Evolutionary conservation across 257 asterid genomes (phyloP).

Genomic region (Nicotiana otophora): DNA sequence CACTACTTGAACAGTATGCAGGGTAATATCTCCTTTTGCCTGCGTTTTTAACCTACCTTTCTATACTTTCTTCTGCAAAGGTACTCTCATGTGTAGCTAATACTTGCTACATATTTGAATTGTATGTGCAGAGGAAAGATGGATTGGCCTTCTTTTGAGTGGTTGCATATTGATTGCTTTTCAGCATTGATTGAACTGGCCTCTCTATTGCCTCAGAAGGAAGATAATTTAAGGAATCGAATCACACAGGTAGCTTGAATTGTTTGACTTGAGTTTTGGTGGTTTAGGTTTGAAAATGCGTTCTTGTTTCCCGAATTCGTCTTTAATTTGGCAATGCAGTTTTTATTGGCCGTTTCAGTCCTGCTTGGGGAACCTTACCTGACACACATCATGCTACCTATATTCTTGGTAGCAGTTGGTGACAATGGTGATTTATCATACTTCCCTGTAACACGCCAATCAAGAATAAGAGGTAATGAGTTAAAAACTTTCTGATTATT

Average conservation of each 20-base stretch:
- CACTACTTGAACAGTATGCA: conserved; percentile 69
- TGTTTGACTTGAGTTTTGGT: conserved; percentile 12
- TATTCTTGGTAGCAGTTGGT: conserved; percentile 80
- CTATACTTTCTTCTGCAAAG: not conserved
- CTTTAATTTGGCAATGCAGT: conserved; percentile 42
- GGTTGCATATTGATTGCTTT: conserved; percentile 84
- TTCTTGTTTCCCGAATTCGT: conserved; percentile 7
- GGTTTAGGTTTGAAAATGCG: conserved; percentile 15
- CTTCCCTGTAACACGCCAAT: conserved; percentile 51
- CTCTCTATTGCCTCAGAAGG: conserved; percentile 86
- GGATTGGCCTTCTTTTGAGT: conserved; percentile 90
- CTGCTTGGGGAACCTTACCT: conserved; percentile 71
- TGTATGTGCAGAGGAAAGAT: conserved; percentile 57
- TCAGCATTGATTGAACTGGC: conserved; percentile 79
- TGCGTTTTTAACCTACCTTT: not conserved
- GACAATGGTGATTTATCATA: conserved; percentile 58
- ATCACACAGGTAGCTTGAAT: conserved; percentile 54
- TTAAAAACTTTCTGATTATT: not conserved
- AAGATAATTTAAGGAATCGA: conserved; percentile 77
- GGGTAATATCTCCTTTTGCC: conserved; percentile 39
- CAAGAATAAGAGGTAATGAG: conserved; percentile 53
- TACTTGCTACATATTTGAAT: conserved; percentile 12
- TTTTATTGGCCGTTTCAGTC: conserved; percentile 64
- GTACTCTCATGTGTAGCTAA: conserved; percentile 1
- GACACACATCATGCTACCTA: conserved; percentile 81